phyloP scores from a whole-genome alignment of 192 early-diverging fungal genomes.

The Mortierella hygrophila region DNA sequence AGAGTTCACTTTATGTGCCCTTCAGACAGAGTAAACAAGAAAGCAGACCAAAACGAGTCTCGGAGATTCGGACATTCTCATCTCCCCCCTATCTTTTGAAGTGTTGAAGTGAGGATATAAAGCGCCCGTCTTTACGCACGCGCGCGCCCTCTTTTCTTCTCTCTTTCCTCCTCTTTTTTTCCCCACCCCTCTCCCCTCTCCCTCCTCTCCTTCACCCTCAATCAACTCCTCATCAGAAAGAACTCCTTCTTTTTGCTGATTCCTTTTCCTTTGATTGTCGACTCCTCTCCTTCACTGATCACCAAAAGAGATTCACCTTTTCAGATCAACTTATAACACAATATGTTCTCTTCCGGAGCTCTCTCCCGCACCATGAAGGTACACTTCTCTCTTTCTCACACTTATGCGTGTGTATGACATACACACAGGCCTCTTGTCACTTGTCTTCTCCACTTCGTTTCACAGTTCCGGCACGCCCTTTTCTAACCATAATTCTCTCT shows the following conservation, averaged over 20 bases:
- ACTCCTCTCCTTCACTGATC: background rate
- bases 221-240: slow-evolving; percentile 11
- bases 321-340: slow-evolving; percentile 11
- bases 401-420: background rate
- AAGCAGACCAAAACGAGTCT: background rate
- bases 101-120: background rate
- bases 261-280: slow-evolving; percentile 1
- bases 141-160: slow-evolving; percentile 1
- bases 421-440: background rate
- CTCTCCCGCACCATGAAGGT: slow-evolving; percentile 57
- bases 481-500: background rate
- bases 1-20: background rate
- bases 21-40: background rate
- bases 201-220: background rate
- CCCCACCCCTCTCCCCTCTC: background rate
- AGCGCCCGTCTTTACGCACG: background rate
- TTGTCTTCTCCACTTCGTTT: background rate
- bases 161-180: background rate
- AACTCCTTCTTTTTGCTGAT: slow-evolving; percentile 9
- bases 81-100: background rate
- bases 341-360: slow-evolving; percentile 55
- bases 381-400: background rate
- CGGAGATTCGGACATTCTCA: slow-evolving; percentile 8
- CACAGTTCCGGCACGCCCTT: too few relatives aligned
- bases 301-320: slow-evolving; percentile 2